Base-by-base conservation (phyloP, 495 filamentous ascomycete species). In the Lasiosphaeria miniovina region DNA sequence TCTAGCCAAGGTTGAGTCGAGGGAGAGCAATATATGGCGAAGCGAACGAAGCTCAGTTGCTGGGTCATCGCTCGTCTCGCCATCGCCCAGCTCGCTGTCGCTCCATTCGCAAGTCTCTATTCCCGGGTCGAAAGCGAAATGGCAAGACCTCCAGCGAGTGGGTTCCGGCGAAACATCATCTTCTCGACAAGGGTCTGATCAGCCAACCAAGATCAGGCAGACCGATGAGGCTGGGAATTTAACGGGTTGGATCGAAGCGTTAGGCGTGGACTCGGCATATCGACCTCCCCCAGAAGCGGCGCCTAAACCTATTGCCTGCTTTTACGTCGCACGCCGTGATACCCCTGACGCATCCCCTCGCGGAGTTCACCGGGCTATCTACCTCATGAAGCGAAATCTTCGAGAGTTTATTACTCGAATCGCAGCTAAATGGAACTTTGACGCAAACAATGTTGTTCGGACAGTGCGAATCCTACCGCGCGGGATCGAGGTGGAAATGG, bases 211-310 rank as follows among this genome's bases (percentile, higher is more conserved):
- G 58, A 62, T 84, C 32, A 65, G 62, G 1, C 77, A 76, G 58
- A 71, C 69, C 6, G 76, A 80, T 55, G 82, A 80, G 24, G 73
- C 80, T 6, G 82, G 86, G 10, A 78, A 78, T 45, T 69, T 88
- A 58, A 84, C 85, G 33, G 88, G 90, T 1, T 97, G 87, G 86
- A 93, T 98, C 58, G 93, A 99, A 69, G 92, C 91, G 1, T 74
- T 96, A 6, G 94, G 89, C 43, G 90, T 98, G 33, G 95, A 99
- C 72, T 79, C 86, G 10, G 78, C 81, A 0, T 99, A 99, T 68
- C 83, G 87, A 55, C 88, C 94, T 36, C 93, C 94, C 4, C 73
- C 81, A 6, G 90, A 96, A 61, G 82, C 81, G 49, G 73, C 80
- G 3, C 74, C 82, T 15, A 95, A 91, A 69, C 69, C 77, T 74